Percentiles rank a stretch among this genome's conserved stretches.
phyloP scores from a whole-genome alignment of 2,329 filamentous ascomycete genomes.

The Trichocomaceae sp. region DNA sequence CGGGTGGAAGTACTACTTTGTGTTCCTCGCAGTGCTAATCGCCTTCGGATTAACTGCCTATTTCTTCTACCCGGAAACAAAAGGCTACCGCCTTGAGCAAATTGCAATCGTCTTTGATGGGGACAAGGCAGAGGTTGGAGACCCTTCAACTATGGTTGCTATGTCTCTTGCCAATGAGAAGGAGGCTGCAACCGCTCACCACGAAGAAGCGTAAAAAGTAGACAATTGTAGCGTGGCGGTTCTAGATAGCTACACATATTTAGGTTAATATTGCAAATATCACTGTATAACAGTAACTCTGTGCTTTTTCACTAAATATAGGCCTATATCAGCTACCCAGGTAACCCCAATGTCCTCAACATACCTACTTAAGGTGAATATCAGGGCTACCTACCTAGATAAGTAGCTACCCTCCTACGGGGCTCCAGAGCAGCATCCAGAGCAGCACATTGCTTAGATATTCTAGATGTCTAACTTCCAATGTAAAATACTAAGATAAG shows the following conservation, averaged over 20 bases:
- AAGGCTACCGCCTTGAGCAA: slow-evolving; percentile 38
- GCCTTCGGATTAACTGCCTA: slow-evolving; percentile 29
- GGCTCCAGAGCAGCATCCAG: too few relatives aligned
- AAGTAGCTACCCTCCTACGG: too few relatives aligned
- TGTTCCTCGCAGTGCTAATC: slow-evolving; percentile 48
- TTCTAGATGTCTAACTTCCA: too few relatives aligned
- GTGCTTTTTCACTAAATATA: neutral
- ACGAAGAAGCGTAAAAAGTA: neutral
- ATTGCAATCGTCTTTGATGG: slow-evolving; percentile 14
- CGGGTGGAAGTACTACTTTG: slow-evolving; percentile 41
- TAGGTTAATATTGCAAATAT: neutral
- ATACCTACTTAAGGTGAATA: too few relatives aligned
- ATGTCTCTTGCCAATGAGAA: neutral
- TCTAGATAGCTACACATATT: neutral
- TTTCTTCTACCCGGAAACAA: slow-evolving; percentile 50
- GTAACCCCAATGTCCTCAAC: too few relatives aligned
- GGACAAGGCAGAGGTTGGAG: slow-evolving; percentile 6
- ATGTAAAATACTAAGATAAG: too few relatives aligned
- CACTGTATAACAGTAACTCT: neutral
- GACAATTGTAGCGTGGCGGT: neutral
- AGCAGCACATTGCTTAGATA: too few relatives aligned
- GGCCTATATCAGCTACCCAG: too few relatives aligned
- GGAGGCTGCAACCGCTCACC: neutral
- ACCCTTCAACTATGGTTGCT: neutral
- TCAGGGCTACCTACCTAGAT: too few relatives aligned